Percentiles rank a stretch among this genome's conserved stretches.
These are phyloP conservation scores for Ampelocalamus luodianensis DNA, from an alignment of 176 grass and related monocot genomes.

Conservation along the genomic window DNA sequence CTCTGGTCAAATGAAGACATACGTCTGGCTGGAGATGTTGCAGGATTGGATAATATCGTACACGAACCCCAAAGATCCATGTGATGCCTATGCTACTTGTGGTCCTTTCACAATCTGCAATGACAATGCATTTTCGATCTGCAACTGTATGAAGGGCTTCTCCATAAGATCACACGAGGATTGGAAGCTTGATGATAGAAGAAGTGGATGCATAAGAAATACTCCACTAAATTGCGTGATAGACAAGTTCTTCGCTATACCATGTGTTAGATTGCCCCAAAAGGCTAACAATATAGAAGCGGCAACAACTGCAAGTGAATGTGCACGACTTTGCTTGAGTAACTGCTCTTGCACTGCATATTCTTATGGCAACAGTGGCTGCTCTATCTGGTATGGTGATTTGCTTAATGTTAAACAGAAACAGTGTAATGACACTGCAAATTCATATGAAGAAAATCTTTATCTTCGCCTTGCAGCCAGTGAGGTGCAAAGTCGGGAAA, in stretches of 20 bases:
- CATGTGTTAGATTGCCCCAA: slow-evolving; percentile 29
- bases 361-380: slow-evolving; percentile 27
- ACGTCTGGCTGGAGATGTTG: slow-evolving; percentile 32
- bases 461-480: slow-evolving; percentile 52
- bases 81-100: slow-evolving; percentile 50
- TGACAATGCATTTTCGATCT: slow-evolving; percentile 14
- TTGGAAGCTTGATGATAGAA: slow-evolving; percentile 52
- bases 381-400: slow-evolving; percentile 48
- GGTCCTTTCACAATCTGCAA: slow-evolving; percentile 54
- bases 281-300: slow-evolving; percentile 24
- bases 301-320: slow-evolving; percentile 40
- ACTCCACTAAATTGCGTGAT: slow-evolving; percentile 46
- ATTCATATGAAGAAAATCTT: slow-evolving; percentile 29
- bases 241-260: slow-evolving; percentile 53
- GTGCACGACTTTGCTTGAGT: slow-evolving; percentile 43
- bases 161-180: slow-evolving; percentile 29
- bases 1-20: slow-evolving; percentile 40
- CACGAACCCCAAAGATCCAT: slow-evolving; percentile 37
- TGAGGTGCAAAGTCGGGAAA: slow-evolving; percentile 42
- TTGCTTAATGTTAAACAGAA: slow-evolving; percentile 57
- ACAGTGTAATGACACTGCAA: neutral
- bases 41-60: slow-evolving; percentile 40
- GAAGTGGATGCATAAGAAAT: slow-evolving; percentile 51
- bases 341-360: slow-evolving; percentile 65
- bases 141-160: slow-evolving; percentile 62